Base-by-base conservation (phyloP, 2,329 filamentous ascomycete species). In the Huntiella omanensis region DNA sequence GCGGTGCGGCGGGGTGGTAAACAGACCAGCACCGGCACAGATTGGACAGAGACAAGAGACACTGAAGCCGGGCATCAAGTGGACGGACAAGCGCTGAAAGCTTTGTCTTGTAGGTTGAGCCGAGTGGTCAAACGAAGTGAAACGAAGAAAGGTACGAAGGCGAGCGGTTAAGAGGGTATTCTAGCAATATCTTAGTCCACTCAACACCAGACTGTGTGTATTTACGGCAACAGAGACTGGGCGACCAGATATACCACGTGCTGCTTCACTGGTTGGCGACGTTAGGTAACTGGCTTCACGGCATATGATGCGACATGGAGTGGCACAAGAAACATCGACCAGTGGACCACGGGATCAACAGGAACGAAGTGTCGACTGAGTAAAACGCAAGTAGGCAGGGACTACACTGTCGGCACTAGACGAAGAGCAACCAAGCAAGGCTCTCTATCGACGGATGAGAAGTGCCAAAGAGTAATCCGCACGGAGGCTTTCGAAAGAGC, bases 21-120 rank as follows among this genome's bases (percentile, higher is more conserved):
- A 36, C 47, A 40, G 44, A 36, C 48, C 48, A 40, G 44, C 38
- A 44, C 33, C 40, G 47, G 44, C 44, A 47, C 40, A 15, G 32
- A 44, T 28, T 39, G 33, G 35, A 39, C 10, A 15, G 44, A 13
- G 33, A 38, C 17, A 36, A 13, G 15, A n/a, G 36, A 40, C 19
- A 19, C 36, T 15, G 40, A 37, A 28, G 11, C 39, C 36, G 36
- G 44, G 35, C 48, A 49, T 49, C 34, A 49, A 49, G 41, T 13
- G 13, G 34, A n/a, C 34, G 22, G 38, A 16, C 28, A 15, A 33
- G 41, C 41, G 12, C 22, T 28, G 22, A 10, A 28, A 10, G 22
- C 6, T 28, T 28, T 28, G 22, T 28, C 22, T 28, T 28, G 22
- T 10, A 28, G 2, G 22, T 28, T 28, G 8, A 28, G 22, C 22